phyloP scores from a whole-genome alignment of 208 protist species.

The Blastocrithidia nonstop region DNA sequence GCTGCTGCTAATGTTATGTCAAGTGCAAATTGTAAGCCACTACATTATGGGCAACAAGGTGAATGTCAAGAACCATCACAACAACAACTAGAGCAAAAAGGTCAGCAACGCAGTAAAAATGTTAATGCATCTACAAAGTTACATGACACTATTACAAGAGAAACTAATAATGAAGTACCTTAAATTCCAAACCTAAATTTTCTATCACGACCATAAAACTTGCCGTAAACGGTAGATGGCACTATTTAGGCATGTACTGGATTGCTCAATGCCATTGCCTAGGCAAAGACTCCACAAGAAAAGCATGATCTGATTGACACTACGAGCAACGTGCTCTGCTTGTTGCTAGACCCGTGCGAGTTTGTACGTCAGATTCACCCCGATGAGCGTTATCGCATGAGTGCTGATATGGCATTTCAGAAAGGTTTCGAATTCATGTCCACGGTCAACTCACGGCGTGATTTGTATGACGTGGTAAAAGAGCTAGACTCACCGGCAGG shows the following conservation, averaged over 20 bases:
- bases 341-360: constrained; percentile 85
- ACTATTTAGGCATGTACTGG: constrained; percentile 61
- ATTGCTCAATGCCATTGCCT: constrained; percentile 60
- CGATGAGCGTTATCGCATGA: constrained; percentile 65
- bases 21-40: too few relatives aligned
- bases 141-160: background rate
- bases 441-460: constrained; percentile 73
- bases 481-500: constrained; percentile 54
- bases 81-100: constrained; percentile 2
- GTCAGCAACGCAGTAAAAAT: too few relatives aligned
- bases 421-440: constrained; percentile 84
- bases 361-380: constrained; percentile 86
- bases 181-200: constrained; percentile 68
- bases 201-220: constrained; percentile 30
- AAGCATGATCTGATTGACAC: constrained; percentile 85
- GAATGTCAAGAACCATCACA: too few relatives aligned
- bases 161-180: background rate
- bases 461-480: constrained; percentile 77
- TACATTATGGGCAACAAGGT: too few relatives aligned
- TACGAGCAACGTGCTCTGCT: constrained; percentile 84
- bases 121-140: too few relatives aligned
- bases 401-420: constrained; percentile 64
- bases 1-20: too few relatives aligned
- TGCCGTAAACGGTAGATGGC: constrained; percentile 45
- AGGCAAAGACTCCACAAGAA: constrained; percentile 37